A percentile compares a stretch with the other conserved stretches of the same genome.
These are phyloP conservation scores for Baudoinia panamericana DNA, from an alignment of 495 filamentous ascomycete genomes.

Conservation along the genomic window DNA sequence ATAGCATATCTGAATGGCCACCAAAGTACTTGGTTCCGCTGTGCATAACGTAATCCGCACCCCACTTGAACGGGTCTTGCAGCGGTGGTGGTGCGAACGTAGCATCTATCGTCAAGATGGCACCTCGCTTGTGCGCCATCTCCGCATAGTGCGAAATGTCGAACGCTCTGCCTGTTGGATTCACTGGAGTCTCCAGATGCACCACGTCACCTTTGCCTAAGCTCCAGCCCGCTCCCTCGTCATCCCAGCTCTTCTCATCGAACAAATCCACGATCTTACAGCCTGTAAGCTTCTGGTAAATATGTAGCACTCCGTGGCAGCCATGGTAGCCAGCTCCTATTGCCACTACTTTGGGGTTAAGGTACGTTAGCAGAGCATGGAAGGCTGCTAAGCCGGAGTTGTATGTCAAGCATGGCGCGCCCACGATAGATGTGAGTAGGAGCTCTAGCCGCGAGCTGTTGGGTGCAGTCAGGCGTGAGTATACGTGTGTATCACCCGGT, in stretches of 20 bases:
- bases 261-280: constrained; percentile 44
- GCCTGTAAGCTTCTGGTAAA: constrained; percentile 58
- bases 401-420: constrained; percentile 60
- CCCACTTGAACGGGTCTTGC: constrained; percentile 68
- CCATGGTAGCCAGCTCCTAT: constrained; percentile 85
- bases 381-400: constrained; percentile 76
- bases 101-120: constrained; percentile 68
- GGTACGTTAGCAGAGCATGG: constrained; percentile 62
- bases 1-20: constrained; percentile 82
- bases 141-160: constrained; percentile 55
- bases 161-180: constrained; percentile 71
- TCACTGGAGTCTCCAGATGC: constrained; percentile 83
- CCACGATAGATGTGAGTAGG: constrained; percentile 58
- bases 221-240: constrained; percentile 19
- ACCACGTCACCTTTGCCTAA: constrained; percentile 60
- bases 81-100: constrained; percentile 90
- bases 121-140: constrained; percentile 58
- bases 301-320: constrained; percentile 65
- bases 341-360: constrained; percentile 66
- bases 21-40: constrained; percentile 90
- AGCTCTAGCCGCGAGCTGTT: constrained; percentile 74
- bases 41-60: constrained; percentile 81
- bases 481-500: constrained; percentile 40
- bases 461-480: constrained; percentile 64
- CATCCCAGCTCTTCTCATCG: constrained; percentile 28